Evolutionary conservation across 768 basidiomycete genomes (phyloP).

Genomic region (Russula griseocarnosa): DNA sequence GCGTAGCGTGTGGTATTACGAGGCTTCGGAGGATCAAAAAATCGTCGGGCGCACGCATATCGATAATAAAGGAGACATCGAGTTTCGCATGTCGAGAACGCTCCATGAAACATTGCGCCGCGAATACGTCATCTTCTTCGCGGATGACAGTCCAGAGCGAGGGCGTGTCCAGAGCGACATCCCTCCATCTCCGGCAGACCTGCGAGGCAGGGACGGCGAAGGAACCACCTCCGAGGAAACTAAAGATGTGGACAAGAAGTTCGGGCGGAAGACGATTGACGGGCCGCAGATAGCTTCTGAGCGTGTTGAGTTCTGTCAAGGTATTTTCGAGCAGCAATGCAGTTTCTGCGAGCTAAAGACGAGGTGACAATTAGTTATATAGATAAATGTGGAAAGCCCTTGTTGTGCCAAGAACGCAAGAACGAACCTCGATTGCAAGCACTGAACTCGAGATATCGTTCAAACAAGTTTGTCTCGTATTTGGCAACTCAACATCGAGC

Average conservation of each 20-base stretch:
- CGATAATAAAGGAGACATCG: conserved; percentile 9
- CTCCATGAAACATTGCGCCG: conserved; percentile 1
- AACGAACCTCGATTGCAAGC: conserved; percentile 17
- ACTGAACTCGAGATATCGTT: not conserved
- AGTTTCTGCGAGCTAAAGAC: conserved; percentile 9
- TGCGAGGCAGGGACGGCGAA: conserved; percentile 15
- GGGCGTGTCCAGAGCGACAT: not conserved
- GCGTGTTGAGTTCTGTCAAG: not conserved
- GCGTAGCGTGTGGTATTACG: not conserved
- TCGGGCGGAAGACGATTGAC: conserved; percentile 19
- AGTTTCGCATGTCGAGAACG: conserved; percentile 3
- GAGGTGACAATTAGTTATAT: not conserved
- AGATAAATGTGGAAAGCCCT: not conserved
- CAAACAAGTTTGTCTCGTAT: conserved; percentile 7
- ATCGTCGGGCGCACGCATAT: conserved; percentile 4
- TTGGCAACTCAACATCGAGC: conserved; percentile 3
- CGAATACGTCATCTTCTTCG: not conserved
- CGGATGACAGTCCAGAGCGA: conserved; percentile 20
- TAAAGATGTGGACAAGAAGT: conserved; percentile 18
- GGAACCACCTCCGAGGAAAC: conserved; percentile 6
- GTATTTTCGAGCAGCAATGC: conserved; percentile 1
- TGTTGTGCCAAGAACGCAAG: not conserved
- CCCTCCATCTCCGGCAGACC: conserved; percentile 15
- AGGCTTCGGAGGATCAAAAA: not conserved
- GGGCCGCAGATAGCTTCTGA: not conserved